Evolutionary conservation across 148 eudicot species (phyloP).

Genomic region (Oxyria digyna): DNA sequence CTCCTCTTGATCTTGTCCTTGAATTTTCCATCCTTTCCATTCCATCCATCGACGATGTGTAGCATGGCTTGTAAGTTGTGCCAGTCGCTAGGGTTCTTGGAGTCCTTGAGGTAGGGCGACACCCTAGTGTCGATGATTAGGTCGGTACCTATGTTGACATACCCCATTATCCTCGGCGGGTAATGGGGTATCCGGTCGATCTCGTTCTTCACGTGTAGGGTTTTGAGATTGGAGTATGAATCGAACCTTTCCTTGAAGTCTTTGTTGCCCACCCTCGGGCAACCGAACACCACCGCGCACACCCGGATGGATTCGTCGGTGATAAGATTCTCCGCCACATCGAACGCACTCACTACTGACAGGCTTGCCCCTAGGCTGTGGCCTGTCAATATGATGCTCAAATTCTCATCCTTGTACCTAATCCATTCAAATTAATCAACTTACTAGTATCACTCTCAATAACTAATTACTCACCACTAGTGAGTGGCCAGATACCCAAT

Average conservation of each 20-base stretch:
- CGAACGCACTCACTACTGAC: slow-evolving; percentile 59
- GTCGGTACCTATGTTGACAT: slow-evolving; percentile 41
- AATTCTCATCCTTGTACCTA: slow-evolving; percentile 29
- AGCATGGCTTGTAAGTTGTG: slow-evolving; percentile 69
- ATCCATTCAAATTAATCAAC: too few relatives aligned
- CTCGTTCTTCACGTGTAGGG: slow-evolving; percentile 51
- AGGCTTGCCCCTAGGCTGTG: slow-evolving; percentile 64
- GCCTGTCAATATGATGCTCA: slow-evolving; percentile 43
- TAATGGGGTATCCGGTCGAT: slow-evolving; percentile 73
- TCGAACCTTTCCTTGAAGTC: slow-evolving; percentile 40
- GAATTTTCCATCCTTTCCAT: neutral
- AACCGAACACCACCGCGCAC: slow-evolving; percentile 58
- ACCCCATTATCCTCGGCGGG: slow-evolving; percentile 49
- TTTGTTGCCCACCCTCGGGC: slow-evolving; percentile 73
- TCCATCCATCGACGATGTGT: slow-evolving; percentile 11
- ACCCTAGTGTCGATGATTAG: slow-evolving; percentile 57
- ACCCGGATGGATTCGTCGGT: slow-evolving; percentile 37
- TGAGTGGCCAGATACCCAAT: too few relatives aligned
- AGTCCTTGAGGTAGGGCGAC: slow-evolving; percentile 54
- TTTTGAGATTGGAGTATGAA: slow-evolving; percentile 36
- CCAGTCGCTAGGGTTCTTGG: slow-evolving; percentile 70
- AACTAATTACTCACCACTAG: too few relatives aligned
- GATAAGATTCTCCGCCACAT: slow-evolving; percentile 58
- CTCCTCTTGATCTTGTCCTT: neutral
- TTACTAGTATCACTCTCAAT: too few relatives aligned